Evolutionary conservation across 2,329 filamentous ascomycete genomes (phyloP).

Genomic region (Coniella lustricola): DNA sequence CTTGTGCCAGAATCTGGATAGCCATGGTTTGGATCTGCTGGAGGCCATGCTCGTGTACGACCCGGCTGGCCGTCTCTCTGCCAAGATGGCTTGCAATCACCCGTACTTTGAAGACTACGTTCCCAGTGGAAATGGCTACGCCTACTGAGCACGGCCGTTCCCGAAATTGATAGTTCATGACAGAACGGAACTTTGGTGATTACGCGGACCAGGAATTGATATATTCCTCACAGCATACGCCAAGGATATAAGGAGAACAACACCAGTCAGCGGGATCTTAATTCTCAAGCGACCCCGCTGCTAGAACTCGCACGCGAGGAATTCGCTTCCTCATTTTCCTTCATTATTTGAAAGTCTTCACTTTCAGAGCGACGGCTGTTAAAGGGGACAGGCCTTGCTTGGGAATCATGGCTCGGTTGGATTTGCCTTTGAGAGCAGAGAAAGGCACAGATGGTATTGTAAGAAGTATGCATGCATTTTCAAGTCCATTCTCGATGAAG

Average conservation of each 20-base stretch:
- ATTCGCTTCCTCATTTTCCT: no score
- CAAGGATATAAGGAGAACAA: no score
- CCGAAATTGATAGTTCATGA: background rate
- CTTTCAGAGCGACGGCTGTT: background rate
- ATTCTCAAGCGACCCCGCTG: background rate
- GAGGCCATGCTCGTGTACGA: slow-evolving; percentile 72
- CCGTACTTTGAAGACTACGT: slow-evolving; percentile 59
- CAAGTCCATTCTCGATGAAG: background rate
- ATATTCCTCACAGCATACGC: background rate
- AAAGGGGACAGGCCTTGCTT: background rate
- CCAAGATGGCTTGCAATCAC: slow-evolving; percentile 79
- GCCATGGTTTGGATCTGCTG: slow-evolving; percentile 58
- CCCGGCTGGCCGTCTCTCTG: slow-evolving; percentile 74
- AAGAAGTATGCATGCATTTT: slow-evolving; percentile 13
- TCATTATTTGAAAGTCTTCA: no score
- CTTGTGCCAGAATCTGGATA: slow-evolving; percentile 65
- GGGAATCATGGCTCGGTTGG: background rate
- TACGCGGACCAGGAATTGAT: no score
- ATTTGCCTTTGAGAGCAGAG: slow-evolving; percentile 7
- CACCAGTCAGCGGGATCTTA: no score
- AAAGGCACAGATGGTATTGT: slow-evolving; percentile 3
- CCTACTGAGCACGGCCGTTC: slow-evolving; percentile 24
- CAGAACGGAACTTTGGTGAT: background rate
- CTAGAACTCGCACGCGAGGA: no score
- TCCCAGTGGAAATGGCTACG: slow-evolving; percentile 21